Conservation (phyloP, 2,329 filamentous ascomycete genomes). For the Xylaria sp. region DNA sequence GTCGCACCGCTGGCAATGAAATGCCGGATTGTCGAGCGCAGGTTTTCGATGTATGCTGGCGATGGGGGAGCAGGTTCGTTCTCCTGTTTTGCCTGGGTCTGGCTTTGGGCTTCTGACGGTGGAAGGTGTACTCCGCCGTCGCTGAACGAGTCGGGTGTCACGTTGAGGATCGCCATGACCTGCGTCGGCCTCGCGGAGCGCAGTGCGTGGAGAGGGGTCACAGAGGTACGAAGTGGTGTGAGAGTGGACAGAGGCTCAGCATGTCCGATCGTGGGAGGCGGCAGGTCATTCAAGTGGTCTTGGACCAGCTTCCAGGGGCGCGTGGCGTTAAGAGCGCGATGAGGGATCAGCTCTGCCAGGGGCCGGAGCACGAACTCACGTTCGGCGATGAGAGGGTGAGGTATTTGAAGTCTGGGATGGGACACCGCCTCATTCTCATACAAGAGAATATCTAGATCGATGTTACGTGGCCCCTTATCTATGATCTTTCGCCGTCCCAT, state of each 20-base stretch:
- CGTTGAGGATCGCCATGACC: constrained; percentile 93
- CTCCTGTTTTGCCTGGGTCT: background rate
- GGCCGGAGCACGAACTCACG: constrained; percentile 93
- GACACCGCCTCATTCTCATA: constrained; percentile 74
- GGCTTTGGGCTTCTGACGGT: background rate
- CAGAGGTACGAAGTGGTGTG: constrained; percentile 62
- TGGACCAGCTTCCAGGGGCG: constrained; percentile 69
- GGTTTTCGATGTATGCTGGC: constrained; percentile 52
- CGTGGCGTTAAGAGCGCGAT: constrained; percentile 60
- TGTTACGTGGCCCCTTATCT: constrained; percentile 93
- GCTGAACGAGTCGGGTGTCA: constrained; percentile 97
- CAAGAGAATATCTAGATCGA: constrained; percentile 91
- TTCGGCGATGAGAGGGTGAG: constrained; percentile 86
- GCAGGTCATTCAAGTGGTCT: constrained; percentile 70
- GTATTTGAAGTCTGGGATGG: constrained; percentile 80
- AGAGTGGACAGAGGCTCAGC: constrained; percentile 65
- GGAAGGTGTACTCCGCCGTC: constrained; percentile 76
- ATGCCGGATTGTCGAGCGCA: constrained; percentile 66
- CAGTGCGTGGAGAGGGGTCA: constrained; percentile 68
- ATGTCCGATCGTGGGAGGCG: constrained; percentile 47
- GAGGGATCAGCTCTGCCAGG: constrained; percentile 76
- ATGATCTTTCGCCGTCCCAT: constrained; percentile 85
- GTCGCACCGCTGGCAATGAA: constrained; percentile 77
- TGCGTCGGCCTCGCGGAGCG: constrained; percentile 71
- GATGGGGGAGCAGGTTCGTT: background rate